phyloP scores from a whole-genome alignment of 2,329 filamentous ascomycete species.

The Aspergillus viridinutans region DNA sequence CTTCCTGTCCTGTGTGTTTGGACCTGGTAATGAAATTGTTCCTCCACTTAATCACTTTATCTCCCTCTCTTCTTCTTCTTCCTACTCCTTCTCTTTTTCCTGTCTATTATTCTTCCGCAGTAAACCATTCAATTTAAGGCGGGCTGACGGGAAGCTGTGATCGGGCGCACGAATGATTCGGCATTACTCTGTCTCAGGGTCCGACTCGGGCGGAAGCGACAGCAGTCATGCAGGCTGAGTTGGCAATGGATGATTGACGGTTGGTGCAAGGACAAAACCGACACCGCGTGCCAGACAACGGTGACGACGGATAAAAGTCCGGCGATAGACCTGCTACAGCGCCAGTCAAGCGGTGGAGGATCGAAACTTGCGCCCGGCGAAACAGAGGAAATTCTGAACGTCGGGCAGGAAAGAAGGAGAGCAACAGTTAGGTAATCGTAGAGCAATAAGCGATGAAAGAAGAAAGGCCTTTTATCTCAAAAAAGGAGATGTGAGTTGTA shows the following conservation, averaged over 20 bases:
- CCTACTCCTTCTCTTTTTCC: conserved; percentile 4
- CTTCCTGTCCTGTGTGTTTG: background rate
- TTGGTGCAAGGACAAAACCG: background rate
- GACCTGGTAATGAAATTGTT: background rate
- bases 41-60: background rate
- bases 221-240: conserved; percentile 12
- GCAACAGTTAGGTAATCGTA: background rate
- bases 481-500: background rate
- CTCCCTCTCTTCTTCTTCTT: conserved; percentile 2
- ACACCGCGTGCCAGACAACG: conserved; percentile 28
- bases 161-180: conserved; percentile 23
- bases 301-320: conserved; percentile 10
- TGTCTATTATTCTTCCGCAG: conserved; percentile 1
- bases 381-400: conserved; percentile 7
- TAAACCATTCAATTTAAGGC: conserved; percentile 15
- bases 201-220: conserved; percentile 13
- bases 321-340: conserved; percentile 31
- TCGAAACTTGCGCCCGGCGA: conserved; percentile 5
- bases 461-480: background rate
- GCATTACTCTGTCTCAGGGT: conserved; percentile 28
- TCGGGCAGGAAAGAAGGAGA: conserved; percentile 1
- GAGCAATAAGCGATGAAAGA: background rate
- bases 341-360: conserved; percentile 21
- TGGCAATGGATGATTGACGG: conserved; percentile 4
- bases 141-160: conserved; percentile 22